A percentile compares a stretch with the other conserved stretches of the same genome.
Conservation (phyloP, 2,329 filamentous ascomycete genomes). For the Dactylella cylindrospora region DNA sequence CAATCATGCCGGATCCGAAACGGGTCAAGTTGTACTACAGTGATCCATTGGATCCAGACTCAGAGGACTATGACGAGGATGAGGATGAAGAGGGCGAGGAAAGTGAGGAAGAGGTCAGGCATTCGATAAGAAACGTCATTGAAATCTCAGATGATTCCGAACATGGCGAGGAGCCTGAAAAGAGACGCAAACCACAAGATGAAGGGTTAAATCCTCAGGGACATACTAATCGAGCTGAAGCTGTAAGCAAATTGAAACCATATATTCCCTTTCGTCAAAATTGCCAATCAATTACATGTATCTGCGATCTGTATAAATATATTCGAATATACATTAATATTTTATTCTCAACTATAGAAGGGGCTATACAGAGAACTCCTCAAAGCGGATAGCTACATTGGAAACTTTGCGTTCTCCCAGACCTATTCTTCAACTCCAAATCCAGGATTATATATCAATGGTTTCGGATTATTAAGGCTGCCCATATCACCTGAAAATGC, state of each 20-base stretch:
- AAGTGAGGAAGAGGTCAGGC: too few species aligned
- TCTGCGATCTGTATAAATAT: not conserved
- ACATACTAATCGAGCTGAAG: not conserved
- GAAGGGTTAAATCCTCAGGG: not conserved
- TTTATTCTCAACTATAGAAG: not conserved
- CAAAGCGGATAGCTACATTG: not conserved
- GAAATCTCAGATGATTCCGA: not conserved
- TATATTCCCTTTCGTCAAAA: too few species aligned
- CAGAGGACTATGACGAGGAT: not conserved
- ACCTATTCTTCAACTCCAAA: conserved; percentile 3
- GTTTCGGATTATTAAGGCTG: not conserved
- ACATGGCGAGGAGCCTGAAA: not conserved
- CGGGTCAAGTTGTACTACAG: conserved; percentile 3
- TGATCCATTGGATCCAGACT: not conserved
- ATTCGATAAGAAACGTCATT: too few species aligned
- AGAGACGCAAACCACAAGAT: conserved; percentile 9
- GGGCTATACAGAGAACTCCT: not conserved
- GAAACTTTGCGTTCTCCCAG: not conserved
- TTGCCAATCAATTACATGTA: too few species aligned
- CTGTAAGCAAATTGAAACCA: too few species aligned
- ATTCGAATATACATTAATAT: not conserved
- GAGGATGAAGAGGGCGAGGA: conserved; percentile 15
- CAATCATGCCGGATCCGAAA: conserved; percentile 8
- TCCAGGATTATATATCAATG: not conserved
- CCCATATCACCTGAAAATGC: conserved; percentile 4